Percentiles rank a stretch among this genome's conserved stretches.
Conservation (phyloP, 2,329 filamentous ascomycete genomes). For the Albifimbria verrucaria region DNA sequence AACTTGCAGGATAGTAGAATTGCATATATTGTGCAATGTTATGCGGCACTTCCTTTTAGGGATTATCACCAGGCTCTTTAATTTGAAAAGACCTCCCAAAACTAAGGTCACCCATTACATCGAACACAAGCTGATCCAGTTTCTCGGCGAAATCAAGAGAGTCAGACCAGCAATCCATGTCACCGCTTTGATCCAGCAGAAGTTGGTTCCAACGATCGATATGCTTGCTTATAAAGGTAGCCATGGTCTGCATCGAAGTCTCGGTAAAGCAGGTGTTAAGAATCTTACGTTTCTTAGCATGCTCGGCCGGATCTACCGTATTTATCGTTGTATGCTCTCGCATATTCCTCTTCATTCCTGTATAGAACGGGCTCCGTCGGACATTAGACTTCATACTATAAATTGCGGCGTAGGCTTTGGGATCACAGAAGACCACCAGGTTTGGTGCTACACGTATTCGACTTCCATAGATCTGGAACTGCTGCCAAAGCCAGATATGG, state of each 20-base stretch:
- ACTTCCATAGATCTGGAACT: conserved; percentile 6
- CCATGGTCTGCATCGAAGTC: neutral
- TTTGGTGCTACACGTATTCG: conserved; percentile 4
- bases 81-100: conserved; percentile 7
- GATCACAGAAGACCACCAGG: conserved; percentile 5
- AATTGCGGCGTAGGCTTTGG: conserved; percentile 3
- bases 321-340: neutral
- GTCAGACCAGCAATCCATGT: neutral
- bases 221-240: conserved; percentile 4
- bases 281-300: conserved; percentile 3
- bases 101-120: conserved; percentile 6
- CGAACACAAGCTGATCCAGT: conserved; percentile 1
- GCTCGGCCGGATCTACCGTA: conserved; percentile 1
- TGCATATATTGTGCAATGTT: conserved; percentile 1
- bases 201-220: conserved; percentile 7
- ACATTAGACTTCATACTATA: conserved; percentile 7
- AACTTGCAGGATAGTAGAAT: conserved; percentile 2
- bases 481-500: conserved; percentile 6
- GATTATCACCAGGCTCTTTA: conserved; percentile 4
- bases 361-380: conserved; percentile 5
- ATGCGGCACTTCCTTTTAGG: conserved; percentile 2
- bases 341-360: neutral
- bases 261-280: conserved; percentile 6
- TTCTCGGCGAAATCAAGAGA: neutral
- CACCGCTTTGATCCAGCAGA: neutral